Evolutionary conservation across 305 asterid species (phyloP), one percentile per base, ranked within the genome.

Genomic region (Solanum aculeatissimum): DNA sequence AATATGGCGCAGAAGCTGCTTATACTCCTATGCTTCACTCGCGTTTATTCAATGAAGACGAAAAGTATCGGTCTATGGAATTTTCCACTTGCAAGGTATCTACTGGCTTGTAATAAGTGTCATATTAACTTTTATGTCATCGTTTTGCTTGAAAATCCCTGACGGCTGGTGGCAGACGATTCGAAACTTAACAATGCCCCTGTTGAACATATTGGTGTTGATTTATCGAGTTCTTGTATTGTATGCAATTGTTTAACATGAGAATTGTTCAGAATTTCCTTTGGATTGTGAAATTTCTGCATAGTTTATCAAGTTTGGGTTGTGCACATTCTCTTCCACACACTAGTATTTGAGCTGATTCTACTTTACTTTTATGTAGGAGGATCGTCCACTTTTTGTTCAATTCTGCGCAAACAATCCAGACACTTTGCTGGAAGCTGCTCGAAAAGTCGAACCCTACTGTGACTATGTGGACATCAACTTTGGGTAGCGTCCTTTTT

Each of bases 351-450:
- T 58, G n/a, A 29, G 42, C 77, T 85, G 47, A 35, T 65, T 74
- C 72, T 40, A 70, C 35, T 84, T 77, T 45, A 9, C n/a, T 21
- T 79, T 72, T 70, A 7, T 11, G 78, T 91, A 95, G 98, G 99
- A 94, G 88, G 99, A 97, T 54, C 92, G 98, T 83, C 99, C 98
- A 32, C 88, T 97, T 65, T 93, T 97, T 87, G 97, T 97, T 89
- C 99, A 97, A 87, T 97, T 97, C 74, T 94, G 99, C 83, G 99
- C 97, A 3, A 95, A 97, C 90, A 97, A 97, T 91, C 99, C 99
- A 6, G 92, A 92, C 84, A 83, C 87, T 84, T 87, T 97, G 90
- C 87, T 97, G 87, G 94, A 94, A 87, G 98, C 99, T 65, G 98
- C 99, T 10, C 87, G 90, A 86, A 93, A 88, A 86, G 98, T 97